Evolutionary conservation across 2,329 filamentous ascomycete genomes (phyloP), one percentile per base, ranked within the genome.

Genomic region (Aspergillus quadrilineatus): DNA sequence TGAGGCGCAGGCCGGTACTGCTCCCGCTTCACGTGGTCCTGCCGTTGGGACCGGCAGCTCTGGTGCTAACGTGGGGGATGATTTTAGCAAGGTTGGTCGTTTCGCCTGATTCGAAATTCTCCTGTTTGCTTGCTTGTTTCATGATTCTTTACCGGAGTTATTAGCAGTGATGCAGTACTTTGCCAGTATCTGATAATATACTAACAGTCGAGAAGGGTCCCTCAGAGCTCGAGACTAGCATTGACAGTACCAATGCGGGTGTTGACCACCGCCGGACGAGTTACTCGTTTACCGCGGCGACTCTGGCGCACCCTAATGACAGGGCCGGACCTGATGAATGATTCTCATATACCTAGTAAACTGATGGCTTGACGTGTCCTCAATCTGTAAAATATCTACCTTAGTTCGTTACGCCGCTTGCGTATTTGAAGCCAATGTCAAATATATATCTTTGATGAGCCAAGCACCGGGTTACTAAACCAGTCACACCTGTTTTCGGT

Each of bases 271-370:
- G 17, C 10, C 37, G 39, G 14, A 45, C 55, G 26, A 57, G 50
- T 3, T 57, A 57, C 29, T 53, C 50, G 10, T 57, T 53, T 37
- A 57, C 55, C 28, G 55, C 55, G 22, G 42, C 30, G 9, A 43
- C 32, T 45, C 26, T 57, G 37, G 44, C 50, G 8, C 55, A 57
- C 45, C 37, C 55, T 6, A 32, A 42, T 14, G 50, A 53, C 15
- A 42, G 32, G 50, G 39, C 48, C 28, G 45, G 44, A 32, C 49
- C 55, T 10, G 48, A 57, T 22, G 55, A 57, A 17, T 51, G 26
- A 32, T 4, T 36, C 4, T 8, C n/a, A 10, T 39, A 15, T 17
- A 12, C 3, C 6, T 4, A 4, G 22, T n/a, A 34, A 22, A n/a
- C 9, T 8, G 34, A 22, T 5, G 5, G 8, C 9, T 37, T 37